A percentile compares a stretch with the other conserved stretches of the same genome.
Evolutionary conservation across 768 basidiomycete species (phyloP).

Genomic region (Pleurotus giganteus): DNA sequence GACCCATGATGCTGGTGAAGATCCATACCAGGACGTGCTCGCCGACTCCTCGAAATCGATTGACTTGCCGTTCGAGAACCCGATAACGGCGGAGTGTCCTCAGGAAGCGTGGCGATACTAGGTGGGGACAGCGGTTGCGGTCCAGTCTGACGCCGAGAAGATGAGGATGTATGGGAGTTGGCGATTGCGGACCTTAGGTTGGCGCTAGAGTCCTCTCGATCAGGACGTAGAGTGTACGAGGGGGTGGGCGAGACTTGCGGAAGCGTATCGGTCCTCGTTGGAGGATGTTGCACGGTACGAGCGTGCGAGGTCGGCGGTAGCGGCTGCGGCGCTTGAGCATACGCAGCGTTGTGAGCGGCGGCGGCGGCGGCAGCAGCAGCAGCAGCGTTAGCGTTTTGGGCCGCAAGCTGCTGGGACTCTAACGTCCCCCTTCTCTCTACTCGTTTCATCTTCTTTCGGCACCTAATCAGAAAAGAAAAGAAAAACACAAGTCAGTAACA

Average conservation of each 20-base stretch:
- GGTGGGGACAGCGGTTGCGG: conserved; percentile 17
- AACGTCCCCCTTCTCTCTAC: conserved; percentile 72
- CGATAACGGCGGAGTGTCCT: conserved; percentile 3
- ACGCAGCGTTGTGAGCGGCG: conserved; percentile 13
- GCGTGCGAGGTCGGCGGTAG: not conserved
- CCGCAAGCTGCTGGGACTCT: conserved; percentile 36
- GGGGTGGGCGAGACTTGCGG: not conserved
- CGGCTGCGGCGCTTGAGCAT: conserved; percentile 4
- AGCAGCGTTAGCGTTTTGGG: conserved; percentile 13
- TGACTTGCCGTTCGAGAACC: conserved; percentile 18
- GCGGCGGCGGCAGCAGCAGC: no score
- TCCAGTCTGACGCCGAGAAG: not conserved
- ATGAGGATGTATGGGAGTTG: conserved; percentile 1
- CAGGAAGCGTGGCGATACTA: conserved; percentile 8
- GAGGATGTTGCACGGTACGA: not conserved
- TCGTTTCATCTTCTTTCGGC: conserved; percentile 86
- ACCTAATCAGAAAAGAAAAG: conserved; percentile 37
- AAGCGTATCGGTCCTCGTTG: not conserved
- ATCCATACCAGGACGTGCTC: not conserved
- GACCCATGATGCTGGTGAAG: no score
- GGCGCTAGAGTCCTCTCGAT: not conserved
- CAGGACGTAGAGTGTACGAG: not conserved
- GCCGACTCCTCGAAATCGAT: conserved; percentile 20
- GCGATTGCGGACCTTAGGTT: conserved; percentile 4
- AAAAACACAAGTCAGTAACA: conserved; percentile 9